A percentile compares a stretch with the other conserved stretches of the same genome.
phyloP scores from a whole-genome alignment of 371 early-diverging fungal species.

The Mucor lusitanicus region DNA sequence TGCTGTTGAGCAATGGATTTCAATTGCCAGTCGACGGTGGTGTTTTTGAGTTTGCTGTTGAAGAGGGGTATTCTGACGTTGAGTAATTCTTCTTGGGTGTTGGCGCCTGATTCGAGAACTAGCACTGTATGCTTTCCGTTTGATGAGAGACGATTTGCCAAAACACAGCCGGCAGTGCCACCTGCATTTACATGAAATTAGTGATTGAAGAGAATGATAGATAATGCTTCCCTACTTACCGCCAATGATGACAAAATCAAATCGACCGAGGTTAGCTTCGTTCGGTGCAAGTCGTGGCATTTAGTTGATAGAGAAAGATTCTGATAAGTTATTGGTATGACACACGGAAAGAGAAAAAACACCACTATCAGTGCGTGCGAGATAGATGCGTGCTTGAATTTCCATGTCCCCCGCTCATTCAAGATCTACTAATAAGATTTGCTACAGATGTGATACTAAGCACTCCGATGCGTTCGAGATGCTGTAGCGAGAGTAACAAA shows the following conservation, averaged over 20 bases:
- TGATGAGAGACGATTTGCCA: constrained; percentile 26
- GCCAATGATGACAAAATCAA: constrained; percentile 24
- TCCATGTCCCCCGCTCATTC: not conserved
- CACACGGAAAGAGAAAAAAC: not conserved
- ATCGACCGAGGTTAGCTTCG: constrained; percentile 5
- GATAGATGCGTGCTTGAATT: not conserved
- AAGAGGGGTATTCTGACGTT: constrained; percentile 18
- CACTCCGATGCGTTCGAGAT: not conserved
- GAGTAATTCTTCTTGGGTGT: constrained; percentile 9
- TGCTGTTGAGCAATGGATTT: constrained; percentile 9
- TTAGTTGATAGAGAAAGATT: not conserved
- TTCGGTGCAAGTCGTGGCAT: constrained; percentile 15
- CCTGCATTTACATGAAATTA: not conserved
- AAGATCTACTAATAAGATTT: too few species aligned
- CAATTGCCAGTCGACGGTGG: constrained; percentile 22
- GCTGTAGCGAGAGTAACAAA: not conserved
- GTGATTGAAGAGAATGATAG: not conserved
- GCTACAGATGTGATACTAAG: not conserved
- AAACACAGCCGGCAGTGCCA: constrained; percentile 34
- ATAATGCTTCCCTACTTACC: constrained; percentile 3
- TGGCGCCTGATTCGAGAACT: constrained; percentile 25
- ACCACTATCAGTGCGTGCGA: too few species aligned
- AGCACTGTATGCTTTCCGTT: constrained; percentile 10
- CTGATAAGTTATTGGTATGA: not conserved
- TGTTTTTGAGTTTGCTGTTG: constrained; percentile 21